Conservation (phyloP, 1,139 yeast species). For the Debaryomyces fabryi region DNA sequence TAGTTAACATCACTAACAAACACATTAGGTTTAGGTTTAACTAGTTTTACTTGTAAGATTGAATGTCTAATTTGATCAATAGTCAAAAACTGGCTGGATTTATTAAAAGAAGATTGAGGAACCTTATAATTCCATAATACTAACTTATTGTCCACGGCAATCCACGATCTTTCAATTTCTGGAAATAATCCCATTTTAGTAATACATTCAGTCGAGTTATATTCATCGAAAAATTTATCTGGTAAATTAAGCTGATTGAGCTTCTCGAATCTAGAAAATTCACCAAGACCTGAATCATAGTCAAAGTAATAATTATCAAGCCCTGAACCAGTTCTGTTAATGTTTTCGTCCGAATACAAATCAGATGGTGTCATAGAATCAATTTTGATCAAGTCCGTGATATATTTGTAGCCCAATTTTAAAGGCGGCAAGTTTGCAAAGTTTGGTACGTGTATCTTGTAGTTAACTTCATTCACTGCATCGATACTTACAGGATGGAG, state of each 20-base stretch:
- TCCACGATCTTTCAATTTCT: conserved; percentile 84
- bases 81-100: conserved; percentile 67
- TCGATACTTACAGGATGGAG: conserved; percentile 42
- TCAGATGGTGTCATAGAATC: conserved; percentile 52
- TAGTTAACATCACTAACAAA: conserved; percentile 79
- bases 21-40: conserved; percentile 76
- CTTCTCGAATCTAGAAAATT: conserved; percentile 78
- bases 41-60: conserved; percentile 73
- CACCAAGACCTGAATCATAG: conserved; percentile 44
- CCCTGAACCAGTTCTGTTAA: conserved; percentile 41
- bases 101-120: conserved; percentile 52
- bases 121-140: conserved; percentile 81
- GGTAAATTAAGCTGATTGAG: conserved; percentile 74
- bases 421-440: conserved; percentile 48
- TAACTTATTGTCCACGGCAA: conserved; percentile 78
- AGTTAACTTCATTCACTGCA: conserved; percentile 44
- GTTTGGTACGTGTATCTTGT: conserved; percentile 48
- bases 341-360: conserved; percentile 42
- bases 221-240: conserved; percentile 78
- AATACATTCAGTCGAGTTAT: conserved; percentile 65
- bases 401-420: conserved; percentile 46
- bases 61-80: conserved; percentile 84
- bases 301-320: conserved; percentile 50
- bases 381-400: conserved; percentile 46
- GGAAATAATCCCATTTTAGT: conserved; percentile 86